These are phyloP conservation scores for Daldinia sp. DNA, from an alignment of 2,329 filamentous ascomycete genomes.

Conservation along the genomic window DNA sequence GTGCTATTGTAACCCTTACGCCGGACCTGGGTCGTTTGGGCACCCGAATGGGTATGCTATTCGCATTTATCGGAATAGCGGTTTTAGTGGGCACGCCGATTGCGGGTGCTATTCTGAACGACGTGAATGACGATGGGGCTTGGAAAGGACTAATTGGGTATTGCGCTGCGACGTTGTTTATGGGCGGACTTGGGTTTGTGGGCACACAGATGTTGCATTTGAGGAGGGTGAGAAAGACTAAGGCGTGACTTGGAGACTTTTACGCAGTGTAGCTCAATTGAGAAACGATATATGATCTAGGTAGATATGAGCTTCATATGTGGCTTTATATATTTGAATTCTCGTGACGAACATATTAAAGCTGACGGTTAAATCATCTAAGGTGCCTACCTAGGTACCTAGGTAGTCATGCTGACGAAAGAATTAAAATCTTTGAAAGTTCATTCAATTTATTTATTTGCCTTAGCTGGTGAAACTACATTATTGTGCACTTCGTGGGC, in stretches of 20 bases:
- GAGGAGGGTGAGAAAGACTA: constrained; percentile 11
- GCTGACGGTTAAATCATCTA: not conserved
- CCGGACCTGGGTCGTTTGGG: constrained; percentile 50
- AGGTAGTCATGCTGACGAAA: no score
- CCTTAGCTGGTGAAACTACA: constrained; percentile 55
- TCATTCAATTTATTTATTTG: constrained; percentile 14
- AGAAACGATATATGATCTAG: not conserved
- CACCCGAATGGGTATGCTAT: constrained; percentile 59
- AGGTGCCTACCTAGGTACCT: no score
- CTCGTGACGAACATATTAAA: not conserved
- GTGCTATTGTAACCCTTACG: constrained; percentile 45
- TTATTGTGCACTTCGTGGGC: constrained; percentile 78
- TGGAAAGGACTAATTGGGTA: constrained; percentile 37
- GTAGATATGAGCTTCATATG: not conserved
- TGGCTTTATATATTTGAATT: not conserved
- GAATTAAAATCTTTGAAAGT: no score
- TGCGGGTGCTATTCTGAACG: constrained; percentile 61
- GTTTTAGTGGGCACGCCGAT: constrained; percentile 64
- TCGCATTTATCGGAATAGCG: constrained; percentile 57
- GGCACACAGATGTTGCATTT: constrained; percentile 22
- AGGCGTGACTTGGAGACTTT: not conserved
- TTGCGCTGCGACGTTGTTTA: constrained; percentile 28
- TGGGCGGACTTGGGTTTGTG: constrained; percentile 19
- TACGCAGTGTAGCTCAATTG: not conserved
- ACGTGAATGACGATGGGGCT: constrained; percentile 13